phyloP scores from a whole-genome alignment of 2,329 filamentous ascomycete genomes.

The Pseudogymnoascus destructans region DNA sequence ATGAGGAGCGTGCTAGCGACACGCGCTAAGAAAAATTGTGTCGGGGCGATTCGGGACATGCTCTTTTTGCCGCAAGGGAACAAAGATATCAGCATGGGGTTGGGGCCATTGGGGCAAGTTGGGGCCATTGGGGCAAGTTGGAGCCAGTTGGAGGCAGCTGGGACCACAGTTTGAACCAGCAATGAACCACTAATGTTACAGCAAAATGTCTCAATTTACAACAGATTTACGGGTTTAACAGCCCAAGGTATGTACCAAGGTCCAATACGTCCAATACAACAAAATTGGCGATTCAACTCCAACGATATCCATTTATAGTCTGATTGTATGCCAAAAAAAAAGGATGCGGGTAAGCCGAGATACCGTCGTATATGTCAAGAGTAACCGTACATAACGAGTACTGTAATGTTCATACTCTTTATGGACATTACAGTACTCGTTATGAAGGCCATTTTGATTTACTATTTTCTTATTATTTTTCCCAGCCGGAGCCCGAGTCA shows the following conservation, averaged over 20 bases:
- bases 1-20: conserved; percentile 6
- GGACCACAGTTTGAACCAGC: background rate
- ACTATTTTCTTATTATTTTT: background rate
- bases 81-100: background rate
- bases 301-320: background rate
- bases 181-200: background rate
- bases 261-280: background rate
- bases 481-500: background rate
- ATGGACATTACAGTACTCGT: background rate
- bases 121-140: background rate
- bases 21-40: conserved; percentile 7
- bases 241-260: background rate
- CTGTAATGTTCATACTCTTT: no score
- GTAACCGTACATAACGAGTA: background rate
- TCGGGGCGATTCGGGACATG: conserved; percentile 6
- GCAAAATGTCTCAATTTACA: background rate
- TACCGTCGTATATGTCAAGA: background rate
- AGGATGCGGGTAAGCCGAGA: background rate
- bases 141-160: background rate
- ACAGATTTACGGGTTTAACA: background rate
- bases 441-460: background rate
- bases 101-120: background rate
- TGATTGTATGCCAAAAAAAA: background rate
- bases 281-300: background rate
- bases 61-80: conserved; percentile 2